A percentile compares a stretch with the other conserved stretches of the same genome.
Evolutionary conservation across 768 basidiomycete species (phyloP).

Genomic region (Chalciporus piperatus): DNA sequence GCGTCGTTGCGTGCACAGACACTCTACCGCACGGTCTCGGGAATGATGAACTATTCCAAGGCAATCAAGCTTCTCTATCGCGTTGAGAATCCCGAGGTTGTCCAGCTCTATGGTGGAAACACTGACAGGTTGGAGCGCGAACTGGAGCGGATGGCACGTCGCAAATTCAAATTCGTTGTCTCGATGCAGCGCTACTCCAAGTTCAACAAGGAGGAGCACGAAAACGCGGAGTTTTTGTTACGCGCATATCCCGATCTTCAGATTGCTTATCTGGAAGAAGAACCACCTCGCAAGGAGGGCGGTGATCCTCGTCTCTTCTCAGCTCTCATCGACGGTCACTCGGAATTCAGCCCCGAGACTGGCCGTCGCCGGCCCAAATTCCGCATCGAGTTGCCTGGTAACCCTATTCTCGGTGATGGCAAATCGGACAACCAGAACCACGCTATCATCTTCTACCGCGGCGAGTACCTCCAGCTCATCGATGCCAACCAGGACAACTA

Average conservation of each 20-base stretch:
- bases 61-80: conserved; percentile 99
- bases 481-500: conserved; percentile 99
- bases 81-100: conserved; percentile 98
- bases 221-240: conserved; percentile 96
- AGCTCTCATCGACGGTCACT: conserved; percentile 95
- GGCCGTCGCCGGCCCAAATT: conserved; percentile 94
- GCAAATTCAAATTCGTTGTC: conserved; percentile 99
- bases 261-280: conserved; percentile 98
- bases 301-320: conserved; percentile 96
- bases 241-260: conserved; percentile 98
- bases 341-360: conserved; percentile 87
- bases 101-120: conserved; percentile 95
- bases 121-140: conserved; percentile 96
- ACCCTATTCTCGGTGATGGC: conserved; percentile 98
- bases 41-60: conserved; percentile 99
- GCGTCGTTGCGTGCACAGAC: conserved; percentile 98
- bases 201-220: conserved; percentile 99
- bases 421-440: conserved; percentile 99
- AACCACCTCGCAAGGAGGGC: conserved; percentile 89
- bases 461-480: conserved; percentile 98
- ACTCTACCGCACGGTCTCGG: conserved; percentile 96
- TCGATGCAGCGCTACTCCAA: conserved; percentile 99
- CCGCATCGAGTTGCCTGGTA: conserved; percentile 96
- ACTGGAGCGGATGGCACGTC: conserved; percentile 93
- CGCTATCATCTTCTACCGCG: conserved; percentile 98